phyloP scores from a whole-genome alignment of 1,139 yeast genomes.

The Magnusiomyces ingens region DNA sequence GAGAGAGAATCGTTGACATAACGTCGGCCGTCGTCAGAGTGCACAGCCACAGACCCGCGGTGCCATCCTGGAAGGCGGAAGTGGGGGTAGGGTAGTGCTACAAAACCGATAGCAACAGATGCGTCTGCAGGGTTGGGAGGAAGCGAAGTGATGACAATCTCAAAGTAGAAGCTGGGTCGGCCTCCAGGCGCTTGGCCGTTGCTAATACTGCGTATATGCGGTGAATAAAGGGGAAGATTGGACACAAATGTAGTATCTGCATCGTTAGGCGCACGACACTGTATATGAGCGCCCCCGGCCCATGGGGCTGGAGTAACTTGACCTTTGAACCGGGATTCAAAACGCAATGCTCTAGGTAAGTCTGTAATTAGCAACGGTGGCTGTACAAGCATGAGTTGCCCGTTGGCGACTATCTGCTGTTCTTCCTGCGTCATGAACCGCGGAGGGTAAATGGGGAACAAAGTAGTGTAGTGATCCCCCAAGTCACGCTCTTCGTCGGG shows the following conservation, averaged over 20 bases:
- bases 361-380: conserved; percentile 19
- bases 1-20: conserved; percentile 25
- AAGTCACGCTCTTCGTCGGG: conserved; percentile 21
- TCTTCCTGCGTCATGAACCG: conserved; percentile 10
- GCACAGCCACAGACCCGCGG: conserved; percentile 29
- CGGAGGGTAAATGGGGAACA: conserved; percentile 16
- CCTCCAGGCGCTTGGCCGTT: not conserved
- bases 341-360: conserved; percentile 4
- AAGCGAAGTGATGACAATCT: conserved; percentile 22
- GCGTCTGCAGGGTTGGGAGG: conserved; percentile 19
- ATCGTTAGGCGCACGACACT: conserved; percentile 15
- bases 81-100: conserved; percentile 27
- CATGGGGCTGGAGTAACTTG: conserved; percentile 18
- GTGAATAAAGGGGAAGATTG: conserved; percentile 21
- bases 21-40: conserved; percentile 28
- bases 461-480: conserved; percentile 21
- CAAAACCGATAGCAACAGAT: conserved; percentile 26
- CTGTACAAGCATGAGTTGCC: conserved; percentile 16
- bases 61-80: conserved; percentile 31
- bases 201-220: conserved; percentile 6
- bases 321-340: conserved; percentile 20
- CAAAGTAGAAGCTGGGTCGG: conserved; percentile 22
- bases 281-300: conserved; percentile 8
- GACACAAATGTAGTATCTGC: conserved; percentile 22
- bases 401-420: conserved; percentile 11